These are phyloP conservation scores for Paspalum vaginatum DNA, from an alignment of 176 grass and related monocot genomes.

Conservation along the genomic window DNA sequence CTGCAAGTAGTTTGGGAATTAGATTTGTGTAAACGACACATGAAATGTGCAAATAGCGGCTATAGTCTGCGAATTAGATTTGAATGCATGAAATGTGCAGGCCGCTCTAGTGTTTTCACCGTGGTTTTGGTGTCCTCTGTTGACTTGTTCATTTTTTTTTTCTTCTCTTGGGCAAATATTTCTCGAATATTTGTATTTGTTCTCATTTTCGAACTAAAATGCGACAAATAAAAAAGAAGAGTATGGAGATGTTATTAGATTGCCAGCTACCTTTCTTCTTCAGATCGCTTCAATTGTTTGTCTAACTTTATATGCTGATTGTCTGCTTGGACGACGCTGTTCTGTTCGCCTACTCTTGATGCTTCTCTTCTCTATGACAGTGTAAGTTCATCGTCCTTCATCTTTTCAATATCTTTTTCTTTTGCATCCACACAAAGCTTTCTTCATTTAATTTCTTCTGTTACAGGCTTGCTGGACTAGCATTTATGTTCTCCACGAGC, in stretches of 20 bases:
- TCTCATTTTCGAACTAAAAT: no score
- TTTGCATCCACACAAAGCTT: background rate
- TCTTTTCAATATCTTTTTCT: constrained; percentile 26
- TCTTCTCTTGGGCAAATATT: background rate
- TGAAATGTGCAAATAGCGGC: no score
- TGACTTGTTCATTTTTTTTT: background rate
- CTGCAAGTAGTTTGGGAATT: no score
- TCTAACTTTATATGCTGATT: constrained; percentile 10
- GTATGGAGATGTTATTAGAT: no score
- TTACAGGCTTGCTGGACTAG: constrained; percentile 87
- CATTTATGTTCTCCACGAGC: constrained; percentile 96
- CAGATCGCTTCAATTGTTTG: constrained; percentile 5
- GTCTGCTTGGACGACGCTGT: constrained; percentile 25
- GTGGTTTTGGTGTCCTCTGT: background rate
- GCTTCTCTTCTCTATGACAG: constrained; percentile 23
- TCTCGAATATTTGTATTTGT: no score
- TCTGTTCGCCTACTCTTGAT: constrained; percentile 14
- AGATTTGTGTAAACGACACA: no score
- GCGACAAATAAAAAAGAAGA: no score
- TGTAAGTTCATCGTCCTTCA: constrained; percentile 33
- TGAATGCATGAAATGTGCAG: background rate
- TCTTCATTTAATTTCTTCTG: constrained; percentile 8
- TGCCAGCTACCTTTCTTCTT: background rate
- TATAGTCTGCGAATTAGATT: background rate
- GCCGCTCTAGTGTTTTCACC: no score